These are phyloP conservation scores for Tranzscheliella williamsii DNA, from an alignment of 1,284 basidiomycete genomes.

Conservation along the genomic window DNA sequence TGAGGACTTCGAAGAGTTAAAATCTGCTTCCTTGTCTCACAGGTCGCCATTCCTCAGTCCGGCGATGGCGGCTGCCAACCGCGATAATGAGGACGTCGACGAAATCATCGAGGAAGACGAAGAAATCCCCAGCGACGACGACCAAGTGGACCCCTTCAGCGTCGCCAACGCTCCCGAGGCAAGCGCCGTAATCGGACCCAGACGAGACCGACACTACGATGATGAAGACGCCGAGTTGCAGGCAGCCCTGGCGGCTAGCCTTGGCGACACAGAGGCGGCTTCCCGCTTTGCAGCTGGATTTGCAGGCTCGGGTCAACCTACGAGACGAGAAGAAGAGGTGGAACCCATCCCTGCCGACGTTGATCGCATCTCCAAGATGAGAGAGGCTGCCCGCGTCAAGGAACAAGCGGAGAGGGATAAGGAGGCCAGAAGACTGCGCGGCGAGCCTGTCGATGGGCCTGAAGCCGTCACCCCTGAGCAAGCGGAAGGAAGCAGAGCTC, in stretches of 20 bases:
- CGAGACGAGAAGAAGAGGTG: conserved; percentile 5
- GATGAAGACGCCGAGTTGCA: conserved; percentile 55
- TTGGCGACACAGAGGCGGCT: conserved; percentile 36
- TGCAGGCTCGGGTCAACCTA: conserved; percentile 7
- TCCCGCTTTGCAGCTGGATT: conserved; percentile 5
- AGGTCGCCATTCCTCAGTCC: conserved; percentile 38
- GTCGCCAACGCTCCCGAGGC: conserved; percentile 33
- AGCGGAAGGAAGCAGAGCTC: neutral
- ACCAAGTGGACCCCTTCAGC: conserved; percentile 34
- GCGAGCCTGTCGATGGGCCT: conserved; percentile 12
- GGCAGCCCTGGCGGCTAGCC: conserved; percentile 47
- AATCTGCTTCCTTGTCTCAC: conserved; percentile 10
- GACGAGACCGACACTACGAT: conserved; percentile 43
- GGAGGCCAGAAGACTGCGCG: conserved; percentile 20
- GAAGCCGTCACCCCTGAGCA: neutral
- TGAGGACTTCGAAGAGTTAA: conserved; percentile 16
- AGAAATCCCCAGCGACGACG: conserved; percentile 30
- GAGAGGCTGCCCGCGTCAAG: conserved; percentile 39
- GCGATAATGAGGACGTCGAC: conserved; percentile 32
- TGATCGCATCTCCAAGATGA: conserved; percentile 38
- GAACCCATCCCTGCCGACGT: conserved; percentile 43
- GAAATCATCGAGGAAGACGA: conserved; percentile 38
- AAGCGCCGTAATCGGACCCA: conserved; percentile 31
- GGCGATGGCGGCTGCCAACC: conserved; percentile 30
- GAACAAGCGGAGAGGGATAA: conserved; percentile 30